Base-by-base conservation (phyloP, 2,329 filamentous ascomycete species). In the Sporothrix pseudoabietina region DNA sequence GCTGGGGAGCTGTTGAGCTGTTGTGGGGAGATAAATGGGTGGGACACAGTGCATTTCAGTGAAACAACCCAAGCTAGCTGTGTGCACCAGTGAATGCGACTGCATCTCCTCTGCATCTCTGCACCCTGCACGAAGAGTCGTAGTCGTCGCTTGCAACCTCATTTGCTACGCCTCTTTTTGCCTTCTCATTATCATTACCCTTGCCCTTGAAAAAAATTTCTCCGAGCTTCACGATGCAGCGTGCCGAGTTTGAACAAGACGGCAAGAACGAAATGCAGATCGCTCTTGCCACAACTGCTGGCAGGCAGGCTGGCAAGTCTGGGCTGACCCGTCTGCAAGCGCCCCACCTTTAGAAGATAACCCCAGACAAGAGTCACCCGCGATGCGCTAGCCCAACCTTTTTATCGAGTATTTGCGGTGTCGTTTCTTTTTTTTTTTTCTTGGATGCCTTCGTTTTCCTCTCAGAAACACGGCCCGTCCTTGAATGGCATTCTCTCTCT, bases 11-110 rank as follows among this genome's bases (percentile, higher is more conserved):
- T 26, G 54, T 26, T 5, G 35, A 7, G 63, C 26, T 9, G 12
- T 14, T 68, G 63, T 52, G 22, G 41, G 12, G 26, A 22, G 35
- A 30, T 26, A 54, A 44, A 63, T 22, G 22, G 61, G 61, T 66
- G 61, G 61, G 61, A n/a, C 66, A 41, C 66, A 69, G 66, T 55
- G 66, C 47, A 69, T 55, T 55, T 19, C 44, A 39, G 47, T 49
- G 30, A 69, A 39, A 52, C 47, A 54, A 2, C n/a, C 3, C 19
- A 68, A 61, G 41, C 57, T 61, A 32, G 32, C 41, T 49, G 41
- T 49, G 41, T 68, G 63, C 63, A 49, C 22, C 22, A 16, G 3
- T 69, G 30, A n/a, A 54, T 69, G 47, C 66, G 16, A 69, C 66
- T 39, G n/a, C 55, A 35, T 10, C 54, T 19, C 47, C 19, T 52